Conservation (phyloP, 345 rosid species). For the Geranium brycei region DNA sequence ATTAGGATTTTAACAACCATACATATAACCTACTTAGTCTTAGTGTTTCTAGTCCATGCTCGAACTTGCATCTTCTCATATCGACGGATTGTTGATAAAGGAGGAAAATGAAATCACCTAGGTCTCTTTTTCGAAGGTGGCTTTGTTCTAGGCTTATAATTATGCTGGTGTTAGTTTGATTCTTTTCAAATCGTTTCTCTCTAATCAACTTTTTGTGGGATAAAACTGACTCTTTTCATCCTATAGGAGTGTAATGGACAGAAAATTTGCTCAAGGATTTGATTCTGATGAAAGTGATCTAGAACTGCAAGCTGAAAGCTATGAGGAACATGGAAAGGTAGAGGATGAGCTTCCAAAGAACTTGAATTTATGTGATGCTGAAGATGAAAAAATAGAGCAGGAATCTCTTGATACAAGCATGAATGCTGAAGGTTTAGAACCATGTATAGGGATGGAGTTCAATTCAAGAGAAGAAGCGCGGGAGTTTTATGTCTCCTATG, state of each 20-base stretch:
- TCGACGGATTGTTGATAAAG: not conserved
- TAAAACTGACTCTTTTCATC: not conserved
- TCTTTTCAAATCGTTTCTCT: too few relatives aligned
- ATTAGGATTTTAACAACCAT: not conserved
- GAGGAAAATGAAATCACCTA: not conserved
- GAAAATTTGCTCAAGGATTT: conserved; percentile 7
- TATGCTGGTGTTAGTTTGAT: not conserved
- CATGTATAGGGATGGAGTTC: conserved; percentile 7
- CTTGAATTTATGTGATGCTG: conserved; percentile 1
- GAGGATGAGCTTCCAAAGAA: conserved; percentile 5
- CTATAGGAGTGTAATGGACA: conserved; percentile 10
- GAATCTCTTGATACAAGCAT: not conserved
- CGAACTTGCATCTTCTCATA: not conserved
- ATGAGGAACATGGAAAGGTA: conserved; percentile 2
- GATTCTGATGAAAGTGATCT: conserved; percentile 15
- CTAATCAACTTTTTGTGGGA: not conserved
- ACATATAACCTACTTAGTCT: not conserved
- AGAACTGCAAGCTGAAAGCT: conserved; percentile 12
- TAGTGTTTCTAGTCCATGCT: not conserved
- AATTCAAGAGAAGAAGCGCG: conserved; percentile 8
- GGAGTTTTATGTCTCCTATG: conserved; percentile 8
- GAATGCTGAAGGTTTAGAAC: conserved; percentile 2
- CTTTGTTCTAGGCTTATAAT: not conserved
- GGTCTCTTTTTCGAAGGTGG: not conserved
- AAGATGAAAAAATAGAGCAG: conserved; percentile 2